Evolutionary conservation across 129 eudicot species (phyloP).

Genomic region (Silybum marianum): DNA sequence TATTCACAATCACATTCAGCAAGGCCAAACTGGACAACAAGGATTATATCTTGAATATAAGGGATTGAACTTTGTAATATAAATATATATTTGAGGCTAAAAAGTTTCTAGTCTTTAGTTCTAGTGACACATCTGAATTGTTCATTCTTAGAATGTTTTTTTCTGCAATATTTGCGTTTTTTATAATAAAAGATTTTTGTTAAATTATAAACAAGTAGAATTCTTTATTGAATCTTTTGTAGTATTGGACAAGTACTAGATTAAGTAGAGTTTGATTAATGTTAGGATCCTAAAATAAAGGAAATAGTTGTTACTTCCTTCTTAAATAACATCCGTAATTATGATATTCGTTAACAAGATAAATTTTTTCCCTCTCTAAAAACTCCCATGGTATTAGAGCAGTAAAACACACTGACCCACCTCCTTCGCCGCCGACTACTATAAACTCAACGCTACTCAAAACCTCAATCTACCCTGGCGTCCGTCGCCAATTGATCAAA

Average conservation of each 20-base stretch:
- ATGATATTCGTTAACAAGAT: not conserved
- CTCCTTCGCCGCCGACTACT: not conserved
- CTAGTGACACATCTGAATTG: not conserved
- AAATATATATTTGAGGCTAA: not conserved
- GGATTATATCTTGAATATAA: not conserved
- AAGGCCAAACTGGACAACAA: not conserved
- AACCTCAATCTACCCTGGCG: not conserved
- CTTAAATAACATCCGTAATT: no score
- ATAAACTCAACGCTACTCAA: not conserved
- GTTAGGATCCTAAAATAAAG: not conserved
- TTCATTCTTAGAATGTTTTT: not conserved
- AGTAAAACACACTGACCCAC: not conserved
- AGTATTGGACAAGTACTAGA: not conserved
- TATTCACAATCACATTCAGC: slow-evolving; percentile 4
- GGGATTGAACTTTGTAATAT: not conserved
- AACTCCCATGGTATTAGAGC: not conserved
- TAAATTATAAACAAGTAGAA: not conserved
- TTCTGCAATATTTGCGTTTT: not conserved
- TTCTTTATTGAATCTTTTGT: not conserved
- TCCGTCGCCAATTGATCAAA: no score
- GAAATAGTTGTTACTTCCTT: not conserved
- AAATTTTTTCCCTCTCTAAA: not conserved
- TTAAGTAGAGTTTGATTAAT: not conserved
- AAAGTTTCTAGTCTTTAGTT: not conserved
- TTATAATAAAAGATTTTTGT: not conserved